Evolutionary conservation across 148 eudicot genomes (phyloP).

Genomic region (Rhododendron ovatum): DNA sequence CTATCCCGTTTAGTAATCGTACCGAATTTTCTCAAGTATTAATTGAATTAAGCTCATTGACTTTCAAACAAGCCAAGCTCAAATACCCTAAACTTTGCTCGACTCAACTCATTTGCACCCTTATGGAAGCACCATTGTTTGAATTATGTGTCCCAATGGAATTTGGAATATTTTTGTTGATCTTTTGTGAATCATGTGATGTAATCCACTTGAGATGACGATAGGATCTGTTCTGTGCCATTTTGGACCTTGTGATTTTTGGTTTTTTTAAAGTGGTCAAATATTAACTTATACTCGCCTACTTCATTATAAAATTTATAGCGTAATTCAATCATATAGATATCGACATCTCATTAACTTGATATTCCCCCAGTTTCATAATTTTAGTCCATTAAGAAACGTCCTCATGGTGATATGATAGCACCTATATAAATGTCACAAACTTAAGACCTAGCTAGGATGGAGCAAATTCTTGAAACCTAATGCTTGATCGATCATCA

Average conservation of each 20-base stretch:
- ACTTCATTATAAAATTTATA: too few relatives aligned
- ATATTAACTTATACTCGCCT: not conserved
- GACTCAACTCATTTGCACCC: not conserved
- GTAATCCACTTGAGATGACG: not conserved
- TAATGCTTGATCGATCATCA: too few relatives aligned
- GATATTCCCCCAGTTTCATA: not conserved
- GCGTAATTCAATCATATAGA: too few relatives aligned
- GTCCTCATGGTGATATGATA: too few relatives aligned
- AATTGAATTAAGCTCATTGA: not conserved
- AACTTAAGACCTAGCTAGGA: too few relatives aligned
- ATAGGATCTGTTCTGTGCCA: not conserved
- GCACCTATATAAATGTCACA: too few relatives aligned
- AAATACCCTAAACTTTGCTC: not conserved
- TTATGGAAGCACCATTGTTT: too few relatives aligned
- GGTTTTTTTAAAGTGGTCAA: not conserved
- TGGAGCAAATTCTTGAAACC: too few relatives aligned
- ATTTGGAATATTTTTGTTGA: not conserved
- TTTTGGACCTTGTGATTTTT: not conserved
- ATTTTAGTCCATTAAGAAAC: not conserved
- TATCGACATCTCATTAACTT: too few relatives aligned
- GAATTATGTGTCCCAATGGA: not conserved
- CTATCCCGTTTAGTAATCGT: too few relatives aligned
- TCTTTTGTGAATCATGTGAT: not conserved
- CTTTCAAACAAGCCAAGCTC: not conserved
- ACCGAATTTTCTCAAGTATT: not conserved